Conservation (phyloP, 805 yeast species). For the Candida berthetii region DNA sequence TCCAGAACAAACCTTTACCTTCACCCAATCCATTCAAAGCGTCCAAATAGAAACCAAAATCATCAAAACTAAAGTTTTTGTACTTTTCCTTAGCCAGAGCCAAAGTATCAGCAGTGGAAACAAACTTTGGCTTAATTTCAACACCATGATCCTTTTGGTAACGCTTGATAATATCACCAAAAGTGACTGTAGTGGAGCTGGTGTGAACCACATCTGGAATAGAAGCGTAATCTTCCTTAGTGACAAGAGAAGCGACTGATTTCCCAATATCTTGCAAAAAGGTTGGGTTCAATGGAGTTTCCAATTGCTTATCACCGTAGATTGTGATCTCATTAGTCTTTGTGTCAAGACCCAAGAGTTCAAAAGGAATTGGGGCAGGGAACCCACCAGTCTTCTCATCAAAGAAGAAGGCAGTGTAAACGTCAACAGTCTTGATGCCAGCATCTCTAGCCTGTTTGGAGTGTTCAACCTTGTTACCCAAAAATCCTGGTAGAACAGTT, state of each 20-base stretch:
- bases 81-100: constrained; percentile 23
- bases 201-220: constrained; percentile 40
- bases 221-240: constrained; percentile 24
- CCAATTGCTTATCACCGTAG: constrained; percentile 30
- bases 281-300: constrained; percentile 28
- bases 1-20: constrained; percentile 32
- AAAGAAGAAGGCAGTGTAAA: constrained; percentile 34
- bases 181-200: constrained; percentile 33
- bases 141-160: constrained; percentile 35
- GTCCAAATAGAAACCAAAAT: constrained; percentile 32
- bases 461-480: constrained; percentile 28
- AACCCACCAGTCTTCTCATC: constrained; percentile 18
- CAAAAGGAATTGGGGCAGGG: constrained; percentile 7
- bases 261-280: constrained; percentile 37
- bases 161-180: constrained; percentile 29
- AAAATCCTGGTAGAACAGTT: constrained; percentile 27
- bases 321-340: constrained; percentile 27
- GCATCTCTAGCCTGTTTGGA: constrained; percentile 30
- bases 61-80: constrained; percentile 23
- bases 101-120: constrained; percentile 25
- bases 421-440: constrained; percentile 42
- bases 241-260: constrained; percentile 32
- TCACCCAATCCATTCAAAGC: constrained; percentile 21
- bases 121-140: constrained; percentile 25
- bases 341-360: constrained; percentile 31